A percentile compares a stretch with the other conserved stretches of the same genome.
These are phyloP conservation scores for Nakataea oryzae DNA, from an alignment of 2,329 filamentous ascomycete genomes.

Conservation along the genomic window DNA sequence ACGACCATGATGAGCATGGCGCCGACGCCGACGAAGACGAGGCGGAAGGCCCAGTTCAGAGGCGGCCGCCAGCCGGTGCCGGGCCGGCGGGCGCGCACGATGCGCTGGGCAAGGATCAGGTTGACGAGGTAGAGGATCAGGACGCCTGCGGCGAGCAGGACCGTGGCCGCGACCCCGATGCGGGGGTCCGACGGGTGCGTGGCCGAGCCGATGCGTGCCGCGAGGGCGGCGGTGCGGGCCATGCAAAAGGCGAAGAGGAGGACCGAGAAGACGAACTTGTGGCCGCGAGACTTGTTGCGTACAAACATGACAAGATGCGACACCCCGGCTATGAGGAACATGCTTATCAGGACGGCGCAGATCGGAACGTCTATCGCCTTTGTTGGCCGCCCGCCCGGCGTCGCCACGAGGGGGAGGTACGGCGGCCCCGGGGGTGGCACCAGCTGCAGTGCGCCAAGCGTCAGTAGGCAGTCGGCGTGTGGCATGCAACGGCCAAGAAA, in stretches of 20 bases:
- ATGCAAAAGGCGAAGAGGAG: constrained; percentile 49
- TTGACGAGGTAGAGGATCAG: constrained; percentile 70
- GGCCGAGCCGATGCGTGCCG: constrained; percentile 43
- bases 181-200: constrained; percentile 24
- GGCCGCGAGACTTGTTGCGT: constrained; percentile 35
- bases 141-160: constrained; percentile 66
- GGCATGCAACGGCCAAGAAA: not conserved
- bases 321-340: constrained; percentile 44
- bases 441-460: not conserved
- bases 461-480: too few relatives aligned
- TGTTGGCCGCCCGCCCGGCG: constrained; percentile 47
- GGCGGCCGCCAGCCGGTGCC: constrained; percentile 54
- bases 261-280: constrained; percentile 50
- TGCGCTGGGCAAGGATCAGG: constrained; percentile 63
- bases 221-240: constrained; percentile 39
- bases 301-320: constrained; percentile 49
- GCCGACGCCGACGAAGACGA: constrained; percentile 43
- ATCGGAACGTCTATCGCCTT: constrained; percentile 52
- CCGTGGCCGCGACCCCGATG: constrained; percentile 47
- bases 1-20: constrained; percentile 59
- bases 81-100: constrained; percentile 65
- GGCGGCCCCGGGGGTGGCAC: constrained; percentile 18
- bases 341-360: constrained; percentile 47
- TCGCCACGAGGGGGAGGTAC: constrained; percentile 31
- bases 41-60: constrained; percentile 40